A percentile compares a stretch with the other conserved stretches of the same genome.
These are phyloP conservation scores for Nemania diffusa DNA, from an alignment of 2,329 filamentous ascomycete species.

Conservation along the genomic window DNA sequence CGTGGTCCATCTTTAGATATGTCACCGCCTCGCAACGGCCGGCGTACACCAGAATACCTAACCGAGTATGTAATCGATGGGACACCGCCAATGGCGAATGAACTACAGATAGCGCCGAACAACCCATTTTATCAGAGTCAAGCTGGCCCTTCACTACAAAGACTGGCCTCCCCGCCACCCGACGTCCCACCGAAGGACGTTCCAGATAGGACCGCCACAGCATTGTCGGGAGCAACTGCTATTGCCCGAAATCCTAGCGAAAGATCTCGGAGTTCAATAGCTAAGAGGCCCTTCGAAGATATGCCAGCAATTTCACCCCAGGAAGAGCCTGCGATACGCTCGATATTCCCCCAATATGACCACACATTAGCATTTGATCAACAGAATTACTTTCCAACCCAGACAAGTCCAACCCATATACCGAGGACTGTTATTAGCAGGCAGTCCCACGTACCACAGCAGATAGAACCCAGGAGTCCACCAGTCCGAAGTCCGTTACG, in stretches of 20 bases:
- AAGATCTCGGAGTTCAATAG: slow-evolving; percentile 66
- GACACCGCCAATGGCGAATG: slow-evolving; percentile 37
- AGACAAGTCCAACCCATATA: slow-evolving; percentile 71
- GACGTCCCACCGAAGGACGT: slow-evolving; percentile 54
- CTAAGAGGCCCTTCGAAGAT: slow-evolving; percentile 61
- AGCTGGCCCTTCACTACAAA: slow-evolving; percentile 42
- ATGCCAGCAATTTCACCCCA: slow-evolving; percentile 44
- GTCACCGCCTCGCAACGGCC: slow-evolving; percentile 46
- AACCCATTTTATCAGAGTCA: slow-evolving; percentile 45
- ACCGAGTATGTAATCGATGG: slow-evolving; percentile 48
- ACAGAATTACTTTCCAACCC: slow-evolving; percentile 76
- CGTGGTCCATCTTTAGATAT: slow-evolving; percentile 46
- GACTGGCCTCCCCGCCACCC: slow-evolving; percentile 49
- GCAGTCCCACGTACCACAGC: slow-evolving; percentile 65
- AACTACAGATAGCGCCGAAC: slow-evolving; percentile 40
- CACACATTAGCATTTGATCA: slow-evolving; percentile 71
- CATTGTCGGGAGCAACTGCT: slow-evolving; percentile 62
- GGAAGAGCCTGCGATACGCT: slow-evolving; percentile 62
- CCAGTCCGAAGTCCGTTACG: slow-evolving; percentile 47
- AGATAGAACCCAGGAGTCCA: slow-evolving; percentile 45
- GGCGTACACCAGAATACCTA: slow-evolving; percentile 44
- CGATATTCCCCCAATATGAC: slow-evolving; percentile 82
- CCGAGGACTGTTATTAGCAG: slow-evolving; percentile 73
- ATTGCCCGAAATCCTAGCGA: slow-evolving; percentile 61
- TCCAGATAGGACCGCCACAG: slow-evolving; percentile 60